phyloP scores from a whole-genome alignment of 192 early-diverging fungal genomes.

The Pilaira anomala region DNA sequence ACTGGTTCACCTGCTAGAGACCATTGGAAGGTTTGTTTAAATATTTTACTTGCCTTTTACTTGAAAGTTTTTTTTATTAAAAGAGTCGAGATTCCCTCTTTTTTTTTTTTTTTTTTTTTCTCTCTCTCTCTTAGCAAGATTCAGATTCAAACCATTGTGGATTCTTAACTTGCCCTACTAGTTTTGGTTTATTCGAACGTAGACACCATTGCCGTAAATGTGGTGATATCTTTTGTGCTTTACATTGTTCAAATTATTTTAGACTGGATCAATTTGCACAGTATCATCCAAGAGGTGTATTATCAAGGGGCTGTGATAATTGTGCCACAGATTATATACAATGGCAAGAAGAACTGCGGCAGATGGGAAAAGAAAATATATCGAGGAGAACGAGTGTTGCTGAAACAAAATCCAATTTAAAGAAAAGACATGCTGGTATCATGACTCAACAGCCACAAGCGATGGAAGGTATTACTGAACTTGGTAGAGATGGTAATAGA shows the following conservation, averaged over 20 bases:
- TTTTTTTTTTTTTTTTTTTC: too few relatives aligned
- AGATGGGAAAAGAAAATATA: conserved; percentile 1
- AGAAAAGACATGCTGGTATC: conserved; percentile 18
- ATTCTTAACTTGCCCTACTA: conserved; percentile 15
- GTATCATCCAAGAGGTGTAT: conserved; percentile 26
- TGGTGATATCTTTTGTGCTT: conserved; percentile 35
- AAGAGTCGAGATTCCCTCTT: background rate
- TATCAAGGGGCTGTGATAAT: conserved; percentile 33
- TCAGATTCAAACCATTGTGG: conserved; percentile 24
- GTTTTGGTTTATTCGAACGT: conserved; percentile 36
- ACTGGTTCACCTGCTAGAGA: conserved; percentile 15
- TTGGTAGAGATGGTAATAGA: conserved; percentile 27
- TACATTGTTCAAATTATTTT: conserved; percentile 36
- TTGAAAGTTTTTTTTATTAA: background rate
- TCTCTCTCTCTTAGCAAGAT: conserved; percentile 29
- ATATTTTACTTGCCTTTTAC: background rate
- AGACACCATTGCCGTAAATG: conserved; percentile 38
- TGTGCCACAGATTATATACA: conserved; percentile 24
- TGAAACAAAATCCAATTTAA: background rate
- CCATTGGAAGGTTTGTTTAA: conserved; percentile 25
- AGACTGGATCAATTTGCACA: conserved; percentile 30
- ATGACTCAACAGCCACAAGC: conserved; percentile 32
- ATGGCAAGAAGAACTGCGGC: conserved; percentile 15
- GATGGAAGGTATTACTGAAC: conserved; percentile 30
- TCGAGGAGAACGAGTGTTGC: background rate